Base-by-base conservation (phyloP, 75 land plant species). In the Selaginella tamariscina region DNA sequence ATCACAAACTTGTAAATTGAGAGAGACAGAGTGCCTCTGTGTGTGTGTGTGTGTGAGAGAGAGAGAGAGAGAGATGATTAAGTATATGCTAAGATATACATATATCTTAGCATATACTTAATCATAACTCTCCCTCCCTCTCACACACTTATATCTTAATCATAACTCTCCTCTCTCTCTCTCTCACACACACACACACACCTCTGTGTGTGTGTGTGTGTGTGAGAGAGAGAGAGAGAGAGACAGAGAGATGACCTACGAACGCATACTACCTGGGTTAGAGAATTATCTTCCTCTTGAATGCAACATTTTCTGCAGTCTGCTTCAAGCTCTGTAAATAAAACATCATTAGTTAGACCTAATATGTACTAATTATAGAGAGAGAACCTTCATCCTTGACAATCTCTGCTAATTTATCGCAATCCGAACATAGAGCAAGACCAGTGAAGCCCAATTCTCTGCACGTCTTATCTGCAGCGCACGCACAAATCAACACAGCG, bases 391-490 rank as follows among this genome's bases (percentile, higher is more conserved):
- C 67, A 56, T 88, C 83, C 39, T 91, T 91, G 72, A 91, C 86
- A 71, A 80, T 88, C 57, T 91, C 94, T 20, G 95, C 80, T 31
- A 91, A 72, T 18, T 87, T 68, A 65, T 83, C 78, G 77, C 97
- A 91, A 65, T 91, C 97, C 62, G 97, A 91, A 74, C 97, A 91
- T 18, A 91, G 84, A 32, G 97, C 87, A 32, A 91, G 89, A 29
- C 97, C 97, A 0, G 94, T 88, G 73, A 91, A 91, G 32, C 97
- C 97, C 23, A 91, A 75, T 56, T 82, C 79, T 67, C 84, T 84
- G 72, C 97, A 91, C 66, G 15, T 74, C 49, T 39, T 39, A 15
- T 39, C 49, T 5, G 49, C 49, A 39, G 11, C 11, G 49, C 49
- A n/a, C n/a, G n/a, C 49, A 39, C 49, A 39, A n/a, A n/a, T n/a